These are phyloP conservation scores for Echeveria elegans DNA, from an alignment of 164 flowering plant species.

Conservation along the genomic window DNA sequence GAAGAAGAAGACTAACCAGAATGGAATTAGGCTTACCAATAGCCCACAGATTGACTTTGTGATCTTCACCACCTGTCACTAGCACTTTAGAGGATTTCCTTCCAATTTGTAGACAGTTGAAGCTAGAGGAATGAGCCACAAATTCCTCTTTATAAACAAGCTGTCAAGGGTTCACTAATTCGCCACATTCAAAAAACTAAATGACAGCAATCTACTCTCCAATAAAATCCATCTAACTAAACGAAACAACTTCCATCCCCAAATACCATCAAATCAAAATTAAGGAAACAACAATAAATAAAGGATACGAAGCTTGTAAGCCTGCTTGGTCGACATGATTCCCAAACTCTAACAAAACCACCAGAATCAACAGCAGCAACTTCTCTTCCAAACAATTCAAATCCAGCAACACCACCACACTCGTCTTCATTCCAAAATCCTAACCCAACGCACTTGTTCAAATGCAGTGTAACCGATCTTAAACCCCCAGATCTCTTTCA, in stretches of 20 bases:
- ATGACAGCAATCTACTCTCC: neutral
- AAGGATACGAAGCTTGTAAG: conserved; percentile 90
- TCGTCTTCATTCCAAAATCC: neutral
- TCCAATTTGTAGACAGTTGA: conserved; percentile 93
- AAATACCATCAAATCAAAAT: neutral
- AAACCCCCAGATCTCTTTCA: conserved; percentile 2
- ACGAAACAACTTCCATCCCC: neutral
- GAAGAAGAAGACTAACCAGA: conserved; percentile 42
- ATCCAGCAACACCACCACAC: neutral
- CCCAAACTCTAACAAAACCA: conserved; percentile 3
- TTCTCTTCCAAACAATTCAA: neutral
- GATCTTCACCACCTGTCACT: conserved; percentile 97
- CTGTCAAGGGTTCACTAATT: conserved; percentile 24
- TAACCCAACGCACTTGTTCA: neutral
- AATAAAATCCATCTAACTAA: neutral
- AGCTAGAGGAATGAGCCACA: conserved; percentile 82
- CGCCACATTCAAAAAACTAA: neutral
- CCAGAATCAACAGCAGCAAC: neutral
- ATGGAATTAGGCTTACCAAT: conserved; percentile 94
- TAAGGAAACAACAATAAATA: neutral
- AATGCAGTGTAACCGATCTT: neutral
- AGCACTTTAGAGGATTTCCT: conserved; percentile 89
- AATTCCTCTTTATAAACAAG: conserved; percentile 63
- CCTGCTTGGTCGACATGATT: conserved; percentile 68
- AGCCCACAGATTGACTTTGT: conserved; percentile 98